Percentiles rank a stretch among this genome's conserved stretches.
These are phyloP conservation scores for Kwoniella europaea DNA, from an alignment of 768 basidiomycete genomes.

Conservation along the genomic window DNA sequence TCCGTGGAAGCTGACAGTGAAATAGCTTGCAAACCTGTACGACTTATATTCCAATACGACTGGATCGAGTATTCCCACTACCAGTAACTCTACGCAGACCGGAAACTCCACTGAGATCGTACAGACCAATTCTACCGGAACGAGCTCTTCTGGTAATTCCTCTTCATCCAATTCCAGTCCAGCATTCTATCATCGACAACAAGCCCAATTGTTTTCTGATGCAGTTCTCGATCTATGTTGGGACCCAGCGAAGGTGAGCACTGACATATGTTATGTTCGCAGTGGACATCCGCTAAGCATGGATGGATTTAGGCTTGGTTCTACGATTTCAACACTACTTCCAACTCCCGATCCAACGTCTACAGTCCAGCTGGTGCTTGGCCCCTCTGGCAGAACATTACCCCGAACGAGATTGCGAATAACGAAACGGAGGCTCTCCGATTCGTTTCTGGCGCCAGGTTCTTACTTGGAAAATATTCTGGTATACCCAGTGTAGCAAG, in stretches of 20 bases:
- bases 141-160: constrained; percentile 19
- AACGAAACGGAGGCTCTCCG: constrained; percentile 69
- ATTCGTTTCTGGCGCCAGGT: constrained; percentile 74
- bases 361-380: constrained; percentile 72
- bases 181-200: constrained; percentile 63
- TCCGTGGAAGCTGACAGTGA: too few relatives aligned
- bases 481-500: constrained; percentile 78
- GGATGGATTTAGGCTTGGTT: constrained; percentile 61
- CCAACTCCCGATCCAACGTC: constrained; percentile 68
- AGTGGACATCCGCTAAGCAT: not conserved
- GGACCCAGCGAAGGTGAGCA: constrained; percentile 64
- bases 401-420: constrained; percentile 71
- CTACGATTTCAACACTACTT: constrained; percentile 84
- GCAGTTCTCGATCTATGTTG: constrained; percentile 86
- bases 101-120: not conserved
- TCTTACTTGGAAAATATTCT: constrained; percentile 68
- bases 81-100: constrained; percentile 25
- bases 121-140: constrained; percentile 27
- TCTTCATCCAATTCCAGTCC: not conserved
- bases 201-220: constrained; percentile 66
- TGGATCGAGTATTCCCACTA: constrained; percentile 4
- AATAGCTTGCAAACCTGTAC: constrained; percentile 52
- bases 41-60: constrained; percentile 44
- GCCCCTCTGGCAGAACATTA: constrained; percentile 83
- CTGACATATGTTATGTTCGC: too few relatives aligned